These are phyloP conservation scores for Dendrostoma leiphaemia DNA, from an alignment of 2,329 filamentous ascomycete genomes.

Conservation along the genomic window DNA sequence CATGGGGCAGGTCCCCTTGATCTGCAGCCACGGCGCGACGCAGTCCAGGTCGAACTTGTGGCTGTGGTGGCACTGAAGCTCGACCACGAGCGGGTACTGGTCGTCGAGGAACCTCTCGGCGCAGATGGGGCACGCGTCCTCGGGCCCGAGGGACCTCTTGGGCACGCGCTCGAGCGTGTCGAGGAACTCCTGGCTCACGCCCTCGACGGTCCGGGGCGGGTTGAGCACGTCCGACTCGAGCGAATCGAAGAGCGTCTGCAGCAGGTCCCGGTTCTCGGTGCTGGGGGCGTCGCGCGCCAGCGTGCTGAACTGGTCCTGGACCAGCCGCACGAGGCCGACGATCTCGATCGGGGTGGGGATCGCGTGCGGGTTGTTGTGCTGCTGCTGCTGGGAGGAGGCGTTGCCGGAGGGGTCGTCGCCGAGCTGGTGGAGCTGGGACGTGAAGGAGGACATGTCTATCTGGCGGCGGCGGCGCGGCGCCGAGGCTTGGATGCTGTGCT, in stretches of 20 bases:
- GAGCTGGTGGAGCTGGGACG: conserved; percentile 55
- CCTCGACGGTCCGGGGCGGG: conserved; percentile 50
- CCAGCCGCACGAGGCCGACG: conserved; percentile 54
- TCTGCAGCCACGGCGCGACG: conserved; percentile 62
- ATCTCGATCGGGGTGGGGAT: conserved; percentile 60
- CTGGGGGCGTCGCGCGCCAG: conserved; percentile 49
- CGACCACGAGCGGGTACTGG: conserved; percentile 60
- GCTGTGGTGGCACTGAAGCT: conserved; percentile 58
- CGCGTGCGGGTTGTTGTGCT: conserved; percentile 53
- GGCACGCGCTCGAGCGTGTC: conserved; percentile 58
- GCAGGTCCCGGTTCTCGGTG: conserved; percentile 46
- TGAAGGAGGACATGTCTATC: conserved; percentile 64
- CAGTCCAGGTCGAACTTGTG: conserved; percentile 66
- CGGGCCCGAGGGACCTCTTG: conserved; percentile 45
- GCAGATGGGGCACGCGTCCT: conserved; percentile 62
- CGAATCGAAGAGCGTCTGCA: conserved; percentile 44
- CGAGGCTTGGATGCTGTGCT: conserved; percentile 57
- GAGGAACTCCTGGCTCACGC: conserved; percentile 58
- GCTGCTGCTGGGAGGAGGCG: conserved; percentile 28
- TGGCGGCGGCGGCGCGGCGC: conserved; percentile 47
- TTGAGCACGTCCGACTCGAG: conserved; percentile 51
- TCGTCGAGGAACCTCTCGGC: conserved; percentile 62
- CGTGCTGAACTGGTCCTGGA: conserved; percentile 57
- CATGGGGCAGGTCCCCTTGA: conserved; percentile 64
- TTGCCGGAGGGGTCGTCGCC: conserved; percentile 27